phyloP scores from a whole-genome alignment of 345 rosid genomes.

The Stellera chamaejasme region DNA sequence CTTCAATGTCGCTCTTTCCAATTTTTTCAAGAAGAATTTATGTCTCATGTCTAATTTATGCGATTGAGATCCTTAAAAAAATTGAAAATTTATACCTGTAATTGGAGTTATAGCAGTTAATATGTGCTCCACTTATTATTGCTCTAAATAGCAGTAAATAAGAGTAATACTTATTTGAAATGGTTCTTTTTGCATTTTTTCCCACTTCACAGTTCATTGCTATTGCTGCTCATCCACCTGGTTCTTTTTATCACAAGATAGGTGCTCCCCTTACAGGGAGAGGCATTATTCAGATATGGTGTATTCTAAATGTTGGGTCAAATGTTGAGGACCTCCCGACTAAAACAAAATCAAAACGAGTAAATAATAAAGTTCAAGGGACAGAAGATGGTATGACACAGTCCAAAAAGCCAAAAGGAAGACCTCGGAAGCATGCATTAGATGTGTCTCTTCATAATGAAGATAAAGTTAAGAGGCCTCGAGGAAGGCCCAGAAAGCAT shows the following conservation, averaged over 20 bases:
- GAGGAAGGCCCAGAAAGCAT: conserved; percentile 52
- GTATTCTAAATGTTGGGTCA: conserved; percentile 36
- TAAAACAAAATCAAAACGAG: conserved; percentile 19
- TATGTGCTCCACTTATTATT: too few relatives aligned
- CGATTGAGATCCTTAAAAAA: too few relatives aligned
- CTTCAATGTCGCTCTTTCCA: too few relatives aligned
- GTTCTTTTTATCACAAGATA: conserved; percentile 62
- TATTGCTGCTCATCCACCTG: conserved; percentile 86
- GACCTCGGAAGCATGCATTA: conserved; percentile 30
- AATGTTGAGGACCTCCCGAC: conserved; percentile 21
- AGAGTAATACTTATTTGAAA: not conserved
- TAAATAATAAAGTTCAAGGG: conserved; percentile 12
- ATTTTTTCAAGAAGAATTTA: too few relatives aligned
- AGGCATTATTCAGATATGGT: conserved; percentile 89
- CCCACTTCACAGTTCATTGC: conserved; percentile 58
- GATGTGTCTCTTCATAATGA: conserved; percentile 21
- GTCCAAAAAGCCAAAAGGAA: conserved; percentile 36
- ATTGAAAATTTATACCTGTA: too few relatives aligned
- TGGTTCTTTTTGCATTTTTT: not conserved
- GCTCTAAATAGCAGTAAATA: not conserved
- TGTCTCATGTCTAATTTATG: too few relatives aligned
- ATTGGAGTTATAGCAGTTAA: too few relatives aligned
- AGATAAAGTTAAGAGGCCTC: conserved; percentile 23
- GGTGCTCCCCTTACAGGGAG: conserved; percentile 67
- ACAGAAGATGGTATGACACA: conserved; percentile 11